Conservation (phyloP, 2,329 filamentous ascomycete genomes). For the Orbilia javanica region DNA sequence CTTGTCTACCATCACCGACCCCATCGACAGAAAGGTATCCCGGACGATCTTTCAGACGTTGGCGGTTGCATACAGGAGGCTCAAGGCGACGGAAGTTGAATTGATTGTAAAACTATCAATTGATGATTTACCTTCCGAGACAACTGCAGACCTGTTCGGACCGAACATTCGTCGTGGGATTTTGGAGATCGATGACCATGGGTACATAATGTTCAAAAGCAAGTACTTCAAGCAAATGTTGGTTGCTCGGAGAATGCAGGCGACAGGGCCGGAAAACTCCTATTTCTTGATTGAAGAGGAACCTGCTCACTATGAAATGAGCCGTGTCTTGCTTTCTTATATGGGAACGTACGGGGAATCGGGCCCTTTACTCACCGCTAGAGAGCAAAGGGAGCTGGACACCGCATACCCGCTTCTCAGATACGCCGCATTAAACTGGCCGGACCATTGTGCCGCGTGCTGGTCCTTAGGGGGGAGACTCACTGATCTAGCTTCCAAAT, state of each 20-base stretch:
- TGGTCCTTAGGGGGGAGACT: background rate
- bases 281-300: background rate
- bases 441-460: background rate
- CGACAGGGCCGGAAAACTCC: background rate
- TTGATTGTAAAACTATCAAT: background rate
- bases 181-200: conserved; percentile 5
- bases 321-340: conserved; percentile 26
- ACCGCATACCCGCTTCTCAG: conserved; percentile 25
- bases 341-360: conserved; percentile 5
- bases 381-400: conserved; percentile 5
- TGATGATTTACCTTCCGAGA: background rate
- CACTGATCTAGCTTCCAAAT: conserved; percentile 4
- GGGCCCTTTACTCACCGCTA: conserved; percentile 13
- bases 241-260: background rate
- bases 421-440: conserved; percentile 39
- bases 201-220: conserved; percentile 7
- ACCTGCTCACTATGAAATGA: background rate
- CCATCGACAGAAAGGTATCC: background rate
- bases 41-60: background rate
- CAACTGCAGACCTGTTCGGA: background rate
- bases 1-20: background rate
- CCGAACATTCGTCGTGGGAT: background rate
- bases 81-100: background rate
- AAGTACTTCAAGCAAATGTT: conserved; percentile 10
- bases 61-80: background rate